phyloP scores from a whole-genome alignment of 805 yeast genomes.

The Cyberlindnera japonica region DNA sequence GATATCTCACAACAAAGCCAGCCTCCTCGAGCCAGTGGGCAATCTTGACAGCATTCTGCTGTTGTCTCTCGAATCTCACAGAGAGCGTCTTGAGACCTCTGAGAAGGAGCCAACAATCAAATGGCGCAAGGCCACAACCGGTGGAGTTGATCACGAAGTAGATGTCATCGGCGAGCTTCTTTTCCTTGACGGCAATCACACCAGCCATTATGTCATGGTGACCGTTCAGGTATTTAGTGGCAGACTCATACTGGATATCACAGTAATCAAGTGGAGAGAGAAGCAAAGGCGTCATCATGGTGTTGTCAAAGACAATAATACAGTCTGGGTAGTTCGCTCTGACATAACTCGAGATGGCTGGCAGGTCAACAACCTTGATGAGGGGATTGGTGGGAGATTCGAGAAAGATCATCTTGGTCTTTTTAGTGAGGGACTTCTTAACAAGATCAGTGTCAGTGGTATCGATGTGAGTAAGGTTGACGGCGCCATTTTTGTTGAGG shows the following conservation, averaged over 20 bases:
- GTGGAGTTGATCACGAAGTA: conserved; percentile 82
- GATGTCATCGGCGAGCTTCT: conserved; percentile 61
- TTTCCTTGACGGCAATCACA: conserved; percentile 65
- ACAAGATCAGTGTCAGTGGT: conserved; percentile 70
- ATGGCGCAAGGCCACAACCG: conserved; percentile 90
- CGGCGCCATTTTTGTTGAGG: conserved; percentile 56
- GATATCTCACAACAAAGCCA: conserved; percentile 73
- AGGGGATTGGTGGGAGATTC: conserved; percentile 95
- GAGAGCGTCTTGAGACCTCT: conserved; percentile 89
- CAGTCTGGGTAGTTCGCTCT: conserved; percentile 65
- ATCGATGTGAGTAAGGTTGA: conserved; percentile 72
- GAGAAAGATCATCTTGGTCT: conserved; percentile 74
- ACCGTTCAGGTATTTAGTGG: conserved; percentile 88
- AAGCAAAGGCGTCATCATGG: conserved; percentile 92
- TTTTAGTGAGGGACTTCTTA: conserved; percentile 46
- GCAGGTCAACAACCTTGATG: conserved; percentile 81
- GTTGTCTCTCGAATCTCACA: conserved; percentile 84
- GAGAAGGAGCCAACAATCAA: conserved; percentile 84
- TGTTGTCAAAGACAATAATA: conserved; percentile 84
- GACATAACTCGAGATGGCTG: conserved; percentile 59
- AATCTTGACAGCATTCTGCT: conserved; percentile 68
- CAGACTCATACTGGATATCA: conserved; percentile 91
- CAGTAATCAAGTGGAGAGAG: conserved; percentile 82
- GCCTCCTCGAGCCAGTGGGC: conserved; percentile 66
- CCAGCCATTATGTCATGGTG: conserved; percentile 99